Percentiles rank a stretch among this genome's conserved stretches.
Evolutionary conservation across 2,329 filamentous ascomycete genomes (phyloP).

Genomic region (Hypoxylon sp.): DNA sequence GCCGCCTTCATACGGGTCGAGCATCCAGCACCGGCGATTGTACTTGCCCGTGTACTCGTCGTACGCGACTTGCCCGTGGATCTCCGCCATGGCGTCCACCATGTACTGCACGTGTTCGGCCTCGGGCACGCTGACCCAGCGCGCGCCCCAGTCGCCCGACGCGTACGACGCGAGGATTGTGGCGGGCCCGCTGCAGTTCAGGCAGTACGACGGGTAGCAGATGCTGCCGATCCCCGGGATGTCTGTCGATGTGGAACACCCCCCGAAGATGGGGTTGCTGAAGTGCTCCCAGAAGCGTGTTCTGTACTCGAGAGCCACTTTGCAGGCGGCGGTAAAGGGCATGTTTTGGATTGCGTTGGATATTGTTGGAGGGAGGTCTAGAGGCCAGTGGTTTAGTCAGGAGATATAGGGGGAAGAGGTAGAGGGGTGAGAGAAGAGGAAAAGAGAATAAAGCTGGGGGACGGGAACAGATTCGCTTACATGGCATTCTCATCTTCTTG

Average conservation of each 20-base stretch:
- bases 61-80: constrained; percentile 73
- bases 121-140: constrained; percentile 65
- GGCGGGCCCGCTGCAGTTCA: constrained; percentile 75
- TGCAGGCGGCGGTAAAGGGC: constrained; percentile 64
- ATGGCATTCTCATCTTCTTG: constrained; percentile 71
- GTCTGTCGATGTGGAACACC: constrained; percentile 70
- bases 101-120: constrained; percentile 74
- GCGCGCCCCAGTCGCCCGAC: constrained; percentile 59
- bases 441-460: constrained; percentile 47
- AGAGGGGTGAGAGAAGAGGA: constrained; percentile 54
- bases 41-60: constrained; percentile 76
- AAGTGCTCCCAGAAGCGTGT: constrained; percentile 73
- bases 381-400: constrained; percentile 20
- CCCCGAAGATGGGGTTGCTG: constrained; percentile 71
- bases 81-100: constrained; percentile 75
- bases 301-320: constrained; percentile 76
- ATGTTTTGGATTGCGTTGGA: constrained; percentile 64
- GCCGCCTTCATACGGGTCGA: constrained; percentile 72
- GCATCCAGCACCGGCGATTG: constrained; percentile 75
- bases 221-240: constrained; percentile 73
- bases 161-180: constrained; percentile 73
- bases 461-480: constrained; percentile 18
- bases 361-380: constrained; percentile 59
- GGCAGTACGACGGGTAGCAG: constrained; percentile 77
- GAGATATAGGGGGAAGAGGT: constrained; percentile 61